phyloP scores from a whole-genome alignment of 139 green algal genomes.

The Trebouxia sp. region DNA sequence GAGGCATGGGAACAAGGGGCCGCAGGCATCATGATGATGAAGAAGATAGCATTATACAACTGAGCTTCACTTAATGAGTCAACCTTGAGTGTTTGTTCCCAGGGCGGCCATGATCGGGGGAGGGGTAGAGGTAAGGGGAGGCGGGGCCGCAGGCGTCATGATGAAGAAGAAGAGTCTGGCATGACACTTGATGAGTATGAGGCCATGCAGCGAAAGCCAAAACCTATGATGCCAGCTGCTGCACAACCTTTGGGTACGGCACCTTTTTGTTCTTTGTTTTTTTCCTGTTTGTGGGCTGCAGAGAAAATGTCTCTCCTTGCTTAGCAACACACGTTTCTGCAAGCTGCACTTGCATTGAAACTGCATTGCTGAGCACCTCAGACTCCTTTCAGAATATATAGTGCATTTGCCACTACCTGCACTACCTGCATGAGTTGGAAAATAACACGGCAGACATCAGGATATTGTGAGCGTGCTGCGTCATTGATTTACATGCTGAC shows the following conservation, averaged over 20 bases:
- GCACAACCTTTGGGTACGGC: not conserved
- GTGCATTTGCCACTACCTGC: too few relatives aligned
- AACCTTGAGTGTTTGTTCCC: not conserved
- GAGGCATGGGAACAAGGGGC: constrained; percentile 2
- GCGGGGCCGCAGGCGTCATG: not conserved
- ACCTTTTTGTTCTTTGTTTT: too few relatives aligned
- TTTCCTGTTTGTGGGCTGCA: too few relatives aligned
- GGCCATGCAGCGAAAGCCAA: constrained; percentile 1
- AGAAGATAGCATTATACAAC: constrained; percentile 30
- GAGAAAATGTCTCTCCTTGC: too few relatives aligned
- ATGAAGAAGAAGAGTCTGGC: constrained; percentile 23
- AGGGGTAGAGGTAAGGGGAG: constrained; percentile 22
- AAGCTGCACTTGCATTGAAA: too few relatives aligned
- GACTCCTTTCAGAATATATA: too few relatives aligned
- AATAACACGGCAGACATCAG: too few relatives aligned
- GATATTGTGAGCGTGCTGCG: too few relatives aligned
- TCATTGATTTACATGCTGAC: too few relatives aligned
- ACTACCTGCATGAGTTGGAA: too few relatives aligned
- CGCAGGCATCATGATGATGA: constrained; percentile 21
- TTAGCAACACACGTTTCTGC: too few relatives aligned
- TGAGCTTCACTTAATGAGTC: not conserved
- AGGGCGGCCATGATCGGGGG: not conserved
- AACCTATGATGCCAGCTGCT: not conserved
- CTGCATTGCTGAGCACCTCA: too few relatives aligned
- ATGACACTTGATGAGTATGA: constrained; percentile 35